phyloP scores from a whole-genome alignment of 352 stramenopile species.

The Phytophthora syringae region DNA sequence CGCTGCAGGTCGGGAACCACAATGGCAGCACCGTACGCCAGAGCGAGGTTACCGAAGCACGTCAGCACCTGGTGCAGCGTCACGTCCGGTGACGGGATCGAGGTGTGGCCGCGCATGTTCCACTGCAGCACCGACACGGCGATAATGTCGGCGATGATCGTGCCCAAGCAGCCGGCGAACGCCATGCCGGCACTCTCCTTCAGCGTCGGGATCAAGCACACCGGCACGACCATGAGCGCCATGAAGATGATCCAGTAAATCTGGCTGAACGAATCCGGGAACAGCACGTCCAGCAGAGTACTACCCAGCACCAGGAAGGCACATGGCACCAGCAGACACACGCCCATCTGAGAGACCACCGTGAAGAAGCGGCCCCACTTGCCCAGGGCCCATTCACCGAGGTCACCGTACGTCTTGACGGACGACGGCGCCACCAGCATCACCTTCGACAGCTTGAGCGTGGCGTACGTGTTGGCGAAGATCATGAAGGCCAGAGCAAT shows the following conservation, averaged over 20 bases:
- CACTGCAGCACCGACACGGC: too few species aligned
- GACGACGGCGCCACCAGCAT: constrained; percentile 49
- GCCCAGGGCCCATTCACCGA: constrained; percentile 54
- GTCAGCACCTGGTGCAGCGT: constrained; percentile 49
- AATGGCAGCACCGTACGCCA: constrained; percentile 59
- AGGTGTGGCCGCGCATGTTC: constrained; percentile 27
- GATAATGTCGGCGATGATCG: too few species aligned
- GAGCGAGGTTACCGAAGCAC: constrained; percentile 59
- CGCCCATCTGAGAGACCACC: constrained; percentile 40
- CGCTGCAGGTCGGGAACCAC: constrained; percentile 58
- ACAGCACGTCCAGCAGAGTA: constrained; percentile 33
- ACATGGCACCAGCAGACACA: constrained; percentile 43
- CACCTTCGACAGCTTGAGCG: constrained; percentile 40
- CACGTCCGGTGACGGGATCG: not conserved
- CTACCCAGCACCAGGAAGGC: constrained; percentile 51
- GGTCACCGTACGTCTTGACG: constrained; percentile 50
- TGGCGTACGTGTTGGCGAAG: constrained; percentile 57
- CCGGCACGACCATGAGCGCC: constrained; percentile 45
- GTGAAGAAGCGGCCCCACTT: too few species aligned
- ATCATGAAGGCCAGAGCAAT: constrained; percentile 60
- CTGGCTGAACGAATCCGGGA: constrained; percentile 43
- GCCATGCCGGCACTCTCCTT: constrained; percentile 47
- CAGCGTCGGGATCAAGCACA: constrained; percentile 47
- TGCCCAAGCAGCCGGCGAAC: too few species aligned
- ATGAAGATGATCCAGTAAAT: constrained; percentile 62